phyloP scores from a whole-genome alignment of 2,329 filamentous ascomycete genomes.

The Claviceps digitariae region DNA sequence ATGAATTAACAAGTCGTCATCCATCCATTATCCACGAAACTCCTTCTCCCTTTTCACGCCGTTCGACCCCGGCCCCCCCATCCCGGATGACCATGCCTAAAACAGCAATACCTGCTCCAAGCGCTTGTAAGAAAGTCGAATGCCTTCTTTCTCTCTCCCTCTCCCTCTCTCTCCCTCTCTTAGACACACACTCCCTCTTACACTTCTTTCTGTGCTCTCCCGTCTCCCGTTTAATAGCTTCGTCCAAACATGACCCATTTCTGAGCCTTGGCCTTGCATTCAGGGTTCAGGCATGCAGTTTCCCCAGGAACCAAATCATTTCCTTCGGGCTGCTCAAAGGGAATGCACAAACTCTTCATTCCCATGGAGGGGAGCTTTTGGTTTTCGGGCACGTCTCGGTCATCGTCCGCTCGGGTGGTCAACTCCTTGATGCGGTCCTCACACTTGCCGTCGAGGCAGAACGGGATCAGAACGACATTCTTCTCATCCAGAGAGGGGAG shows the following conservation, averaged over 20 bases:
- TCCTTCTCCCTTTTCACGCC: neutral
- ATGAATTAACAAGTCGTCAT: neutral
- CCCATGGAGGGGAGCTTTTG: slow-evolving; percentile 45
- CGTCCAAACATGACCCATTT: slow-evolving; percentile 89
- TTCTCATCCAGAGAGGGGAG: slow-evolving; percentile 80
- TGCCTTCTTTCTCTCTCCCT: neutral
- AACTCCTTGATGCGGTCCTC: slow-evolving; percentile 93
- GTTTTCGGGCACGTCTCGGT: slow-evolving; percentile 36
- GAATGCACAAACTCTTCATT: slow-evolving; percentile 59
- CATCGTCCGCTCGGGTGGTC: slow-evolving; percentile 62
- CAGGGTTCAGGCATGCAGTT: slow-evolving; percentile 85
- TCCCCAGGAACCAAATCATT: slow-evolving; percentile 51
- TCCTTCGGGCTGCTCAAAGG: slow-evolving; percentile 72
- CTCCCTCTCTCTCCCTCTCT: too few relatives aligned
- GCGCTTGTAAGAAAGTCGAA: slow-evolving; percentile 1
- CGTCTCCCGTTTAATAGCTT: slow-evolving; percentile 36
- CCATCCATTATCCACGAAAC: neutral
- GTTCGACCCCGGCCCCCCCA: too few relatives aligned
- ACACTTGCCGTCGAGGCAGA: slow-evolving; percentile 69
- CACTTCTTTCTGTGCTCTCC: neutral
- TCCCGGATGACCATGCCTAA: neutral
- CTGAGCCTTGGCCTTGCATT: slow-evolving; percentile 64
- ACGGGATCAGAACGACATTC: slow-evolving; percentile 85
- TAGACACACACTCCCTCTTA: too few relatives aligned
- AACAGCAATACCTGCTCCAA: slow-evolving; percentile 2